Evolutionary conservation across 768 basidiomycete genomes (phyloP).

Genomic region (Jaapia argillacea): DNA sequence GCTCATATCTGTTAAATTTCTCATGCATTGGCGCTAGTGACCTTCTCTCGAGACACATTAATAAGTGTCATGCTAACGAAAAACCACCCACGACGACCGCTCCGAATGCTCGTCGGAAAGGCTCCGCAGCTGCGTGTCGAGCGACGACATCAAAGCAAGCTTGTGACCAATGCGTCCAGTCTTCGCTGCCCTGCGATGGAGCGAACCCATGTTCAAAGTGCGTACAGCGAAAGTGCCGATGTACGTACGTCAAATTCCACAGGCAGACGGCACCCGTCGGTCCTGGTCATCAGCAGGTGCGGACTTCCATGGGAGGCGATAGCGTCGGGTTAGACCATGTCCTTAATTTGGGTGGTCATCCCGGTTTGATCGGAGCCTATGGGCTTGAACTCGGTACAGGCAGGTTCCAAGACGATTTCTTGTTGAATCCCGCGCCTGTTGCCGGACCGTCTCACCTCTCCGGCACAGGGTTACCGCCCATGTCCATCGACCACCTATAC

Average conservation of each 20-base stretch:
- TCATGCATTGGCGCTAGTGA: conserved; percentile 41
- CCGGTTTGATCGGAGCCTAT: background rate
- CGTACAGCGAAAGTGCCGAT: conserved; percentile 54
- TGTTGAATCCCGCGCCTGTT: background rate
- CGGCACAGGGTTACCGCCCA: background rate
- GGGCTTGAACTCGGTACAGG: background rate
- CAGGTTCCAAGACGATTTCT: background rate
- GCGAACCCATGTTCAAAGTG: conserved; percentile 77
- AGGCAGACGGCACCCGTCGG: conserved; percentile 73
- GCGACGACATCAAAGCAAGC: conserved; percentile 77
- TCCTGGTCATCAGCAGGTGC: conserved; percentile 42
- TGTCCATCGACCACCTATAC: background rate
- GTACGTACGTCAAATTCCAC: conserved; percentile 78
- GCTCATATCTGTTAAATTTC: conserved; percentile 3
- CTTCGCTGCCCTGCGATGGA: conserved; percentile 69
- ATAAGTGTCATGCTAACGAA: conserved; percentile 81
- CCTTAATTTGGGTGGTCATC: too few species aligned
- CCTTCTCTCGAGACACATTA: conserved; percentile 76
- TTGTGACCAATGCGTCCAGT: conserved; percentile 77
- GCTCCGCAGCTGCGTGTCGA: conserved; percentile 53
- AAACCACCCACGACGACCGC: conserved; percentile 35
- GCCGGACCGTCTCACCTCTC: too few species aligned
- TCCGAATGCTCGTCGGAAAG: conserved; percentile 47
- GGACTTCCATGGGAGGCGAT: background rate
- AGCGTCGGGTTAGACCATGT: background rate